These are phyloP conservation scores for Stachybotrys chartarum DNA, from an alignment of 2,329 filamentous ascomycete species.

Conservation along the genomic window DNA sequence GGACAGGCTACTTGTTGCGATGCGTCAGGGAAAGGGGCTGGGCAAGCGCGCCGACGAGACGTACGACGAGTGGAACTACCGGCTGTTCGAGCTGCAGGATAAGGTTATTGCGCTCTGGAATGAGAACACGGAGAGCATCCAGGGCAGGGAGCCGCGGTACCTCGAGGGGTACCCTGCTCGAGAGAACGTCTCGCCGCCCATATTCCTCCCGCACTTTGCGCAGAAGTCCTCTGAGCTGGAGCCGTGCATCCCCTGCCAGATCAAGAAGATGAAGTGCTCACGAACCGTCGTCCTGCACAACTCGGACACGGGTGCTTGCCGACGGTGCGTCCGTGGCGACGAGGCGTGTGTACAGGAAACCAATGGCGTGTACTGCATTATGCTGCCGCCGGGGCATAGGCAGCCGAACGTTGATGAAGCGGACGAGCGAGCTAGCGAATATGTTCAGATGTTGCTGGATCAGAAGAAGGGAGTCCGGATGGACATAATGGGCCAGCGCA, in stretches of 20 bases:
- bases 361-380: background rate
- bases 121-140: conserved; percentile 2
- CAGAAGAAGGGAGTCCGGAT: background rate
- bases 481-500: background rate
- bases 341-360: conserved; percentile 11
- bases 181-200: conserved; percentile 6
- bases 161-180: conserved; percentile 19
- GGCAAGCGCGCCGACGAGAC: background rate
- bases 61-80: background rate
- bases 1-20: background rate
- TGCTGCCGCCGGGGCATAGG: background rate
- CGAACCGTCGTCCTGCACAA: conserved; percentile 21
- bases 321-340: conserved; percentile 15
- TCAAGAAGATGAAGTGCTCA: conserved; percentile 15
- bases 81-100: conserved; percentile 5
- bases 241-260: conserved; percentile 16
- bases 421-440: background rate
- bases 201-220: conserved; percentile 6
- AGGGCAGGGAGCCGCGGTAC: conserved; percentile 11
- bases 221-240: background rate
- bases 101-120: conserved; percentile 6
- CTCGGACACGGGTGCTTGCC: conserved; percentile 33
- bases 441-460: background rate
- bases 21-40: background rate
- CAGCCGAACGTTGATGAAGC: background rate